Conservation (phyloP, 1,284 basidiomycete genomes). For the Sphaerobolus stellatus region DNA sequence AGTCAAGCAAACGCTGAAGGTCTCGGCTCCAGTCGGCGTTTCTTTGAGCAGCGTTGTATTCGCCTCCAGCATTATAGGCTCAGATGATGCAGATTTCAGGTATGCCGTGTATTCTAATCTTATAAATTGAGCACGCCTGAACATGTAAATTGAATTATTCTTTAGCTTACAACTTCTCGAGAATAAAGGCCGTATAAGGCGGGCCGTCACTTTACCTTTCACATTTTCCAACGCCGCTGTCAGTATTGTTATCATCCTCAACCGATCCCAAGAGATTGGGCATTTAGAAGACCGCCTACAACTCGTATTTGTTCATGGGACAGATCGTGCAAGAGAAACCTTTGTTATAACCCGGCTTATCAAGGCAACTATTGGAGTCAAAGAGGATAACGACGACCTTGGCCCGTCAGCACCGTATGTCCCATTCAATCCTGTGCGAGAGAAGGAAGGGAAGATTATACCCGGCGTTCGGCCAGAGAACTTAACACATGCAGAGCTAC, state of each 20-base stretch:
- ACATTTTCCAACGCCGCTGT: background rate
- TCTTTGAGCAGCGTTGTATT: too few relatives aligned
- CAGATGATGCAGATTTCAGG: too few relatives aligned
- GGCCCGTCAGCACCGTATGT: constrained; percentile 52
- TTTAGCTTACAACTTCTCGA: background rate
- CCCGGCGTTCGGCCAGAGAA: constrained; percentile 47
- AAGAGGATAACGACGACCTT: constrained; percentile 50
- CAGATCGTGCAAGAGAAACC: constrained; percentile 24
- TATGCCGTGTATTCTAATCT: too few relatives aligned
- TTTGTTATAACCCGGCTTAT: constrained; percentile 45
- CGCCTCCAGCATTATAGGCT: too few relatives aligned
- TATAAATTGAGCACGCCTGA: too few relatives aligned
- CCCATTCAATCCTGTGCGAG: constrained; percentile 43
- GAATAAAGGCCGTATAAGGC: background rate
- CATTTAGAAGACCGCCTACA: background rate
- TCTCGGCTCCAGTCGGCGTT: too few relatives aligned
- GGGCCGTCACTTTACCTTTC: background rate
- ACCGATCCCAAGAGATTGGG: background rate
- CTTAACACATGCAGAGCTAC: constrained; percentile 41
- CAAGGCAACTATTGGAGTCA: constrained; percentile 39
- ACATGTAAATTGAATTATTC: too few relatives aligned
- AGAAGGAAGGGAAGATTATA: constrained; percentile 42
- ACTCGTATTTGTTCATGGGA: background rate
- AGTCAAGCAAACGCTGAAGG: too few relatives aligned
- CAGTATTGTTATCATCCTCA: background rate